phyloP scores from a whole-genome alignment of 495 filamentous ascomycete genomes.

The Sphaerosporella brunnea region DNA sequence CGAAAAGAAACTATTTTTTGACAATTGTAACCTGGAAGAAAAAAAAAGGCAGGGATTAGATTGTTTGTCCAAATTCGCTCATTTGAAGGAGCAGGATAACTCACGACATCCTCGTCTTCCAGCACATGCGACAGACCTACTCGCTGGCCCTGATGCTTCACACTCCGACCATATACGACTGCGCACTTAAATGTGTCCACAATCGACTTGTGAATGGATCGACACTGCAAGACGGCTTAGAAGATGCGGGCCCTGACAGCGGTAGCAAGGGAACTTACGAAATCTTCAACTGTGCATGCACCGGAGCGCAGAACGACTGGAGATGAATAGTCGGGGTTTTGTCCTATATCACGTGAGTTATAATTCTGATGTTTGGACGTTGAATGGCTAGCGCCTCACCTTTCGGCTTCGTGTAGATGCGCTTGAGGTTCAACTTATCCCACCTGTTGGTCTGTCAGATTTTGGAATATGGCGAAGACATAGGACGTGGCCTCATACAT shows the following conservation, averaged over 20 bases:
- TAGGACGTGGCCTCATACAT: slow-evolving; percentile 45
- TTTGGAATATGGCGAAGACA: slow-evolving; percentile 6
- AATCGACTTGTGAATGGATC: slow-evolving; percentile 89
- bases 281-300: slow-evolving; percentile 85
- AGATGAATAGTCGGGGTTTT: slow-evolving; percentile 74
- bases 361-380: background rate
- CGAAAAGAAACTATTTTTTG: slow-evolving; percentile 43
- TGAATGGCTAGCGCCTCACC: slow-evolving; percentile 33
- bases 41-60: slow-evolving; percentile 26
- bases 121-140: slow-evolving; percentile 85
- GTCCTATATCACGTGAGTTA: slow-evolving; percentile 9
- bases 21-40: slow-evolving; percentile 63
- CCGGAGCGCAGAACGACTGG: slow-evolving; percentile 74
- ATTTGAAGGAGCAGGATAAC: slow-evolving; percentile 18
- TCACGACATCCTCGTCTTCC: slow-evolving; percentile 91
- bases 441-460: slow-evolving; percentile 37
- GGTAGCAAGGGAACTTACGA: slow-evolving; percentile 44
- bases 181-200: slow-evolving; percentile 89
- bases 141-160: slow-evolving; percentile 95
- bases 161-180: slow-evolving; percentile 90
- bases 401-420: slow-evolving; percentile 97
- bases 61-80: slow-evolving; percentile 1
- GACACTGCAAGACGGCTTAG: slow-evolving; percentile 46
- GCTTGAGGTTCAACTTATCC: slow-evolving; percentile 78
- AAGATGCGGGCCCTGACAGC: slow-evolving; percentile 5